These are phyloP conservation scores for Candida insectorum DNA, from an alignment of 805 yeast genomes.

Conservation along the genomic window DNA sequence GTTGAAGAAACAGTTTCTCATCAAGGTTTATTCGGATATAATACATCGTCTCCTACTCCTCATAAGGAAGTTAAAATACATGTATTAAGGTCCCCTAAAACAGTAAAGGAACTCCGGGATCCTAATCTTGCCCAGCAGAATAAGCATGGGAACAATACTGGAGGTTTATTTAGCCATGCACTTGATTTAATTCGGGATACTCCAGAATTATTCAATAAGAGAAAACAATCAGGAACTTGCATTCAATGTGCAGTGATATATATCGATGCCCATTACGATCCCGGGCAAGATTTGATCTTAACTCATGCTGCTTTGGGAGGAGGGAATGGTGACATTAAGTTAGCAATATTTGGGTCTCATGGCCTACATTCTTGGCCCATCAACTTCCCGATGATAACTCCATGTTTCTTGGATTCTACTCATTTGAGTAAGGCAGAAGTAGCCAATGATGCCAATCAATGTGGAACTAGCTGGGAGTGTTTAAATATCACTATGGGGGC, in stretches of 20 bases:
- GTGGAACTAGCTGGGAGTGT: conserved; percentile 90
- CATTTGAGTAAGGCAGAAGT: conserved; percentile 60
- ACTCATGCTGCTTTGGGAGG: conserved; percentile 97
- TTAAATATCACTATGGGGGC: conserved; percentile 86
- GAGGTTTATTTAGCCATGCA: conserved; percentile 77
- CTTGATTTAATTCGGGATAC: conserved; percentile 57
- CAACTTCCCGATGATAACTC: conserved; percentile 65
- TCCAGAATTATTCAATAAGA: conserved; percentile 18
- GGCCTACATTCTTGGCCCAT: conserved; percentile 92
- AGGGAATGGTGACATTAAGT: conserved; percentile 60
- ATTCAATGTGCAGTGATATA: conserved; percentile 82
- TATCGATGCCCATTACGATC: conserved; percentile 84
- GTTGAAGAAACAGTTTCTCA: conserved; percentile 47
- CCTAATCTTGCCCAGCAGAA: conserved; percentile 88
- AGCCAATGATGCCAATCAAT: conserved; percentile 85
- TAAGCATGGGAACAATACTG: conserved; percentile 62
- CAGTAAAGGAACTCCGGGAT: conserved; percentile 70
- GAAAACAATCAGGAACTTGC: conserved; percentile 53
- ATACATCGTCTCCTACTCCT: conserved; percentile 48
- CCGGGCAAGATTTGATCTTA: conserved; percentile 49
- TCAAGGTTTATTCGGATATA: conserved; percentile 32
- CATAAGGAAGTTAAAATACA: conserved; percentile 73
- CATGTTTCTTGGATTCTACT: conserved; percentile 72
- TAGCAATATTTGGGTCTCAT: conserved; percentile 94
- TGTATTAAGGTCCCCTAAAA: conserved; percentile 60